phyloP scores from a whole-genome alignment of 2,329 filamentous ascomycete genomes.

The Apiospora kogelbergensis region DNA sequence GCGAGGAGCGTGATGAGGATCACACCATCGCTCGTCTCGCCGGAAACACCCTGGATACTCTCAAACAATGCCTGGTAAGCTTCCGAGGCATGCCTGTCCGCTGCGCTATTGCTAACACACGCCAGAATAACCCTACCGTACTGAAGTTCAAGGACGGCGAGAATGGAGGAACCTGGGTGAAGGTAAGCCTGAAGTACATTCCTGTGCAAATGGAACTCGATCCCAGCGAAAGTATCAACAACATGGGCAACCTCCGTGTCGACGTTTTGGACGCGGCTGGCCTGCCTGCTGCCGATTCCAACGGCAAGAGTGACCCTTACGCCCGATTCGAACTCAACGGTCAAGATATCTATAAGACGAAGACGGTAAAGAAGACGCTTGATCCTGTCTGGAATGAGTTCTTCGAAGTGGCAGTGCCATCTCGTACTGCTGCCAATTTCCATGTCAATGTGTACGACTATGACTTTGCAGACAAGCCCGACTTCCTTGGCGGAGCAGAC shows the following conservation, averaged over 20 bases:
- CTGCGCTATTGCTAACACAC: constrained; percentile 17
- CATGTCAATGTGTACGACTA: constrained; percentile 86
- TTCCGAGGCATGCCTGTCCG: neutral
- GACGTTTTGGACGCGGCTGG: constrained; percentile 84
- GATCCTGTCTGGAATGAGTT: constrained; percentile 95
- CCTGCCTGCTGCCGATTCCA: constrained; percentile 90
- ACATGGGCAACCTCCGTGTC: constrained; percentile 94
- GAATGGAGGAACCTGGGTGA: constrained; percentile 75
- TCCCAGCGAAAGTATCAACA: constrained; percentile 96
- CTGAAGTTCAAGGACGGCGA: constrained; percentile 78
- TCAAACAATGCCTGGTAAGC: constrained; percentile 82
- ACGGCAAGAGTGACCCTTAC: constrained; percentile 96
- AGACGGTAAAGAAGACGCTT: constrained; percentile 94
- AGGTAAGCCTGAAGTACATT: constrained; percentile 91
- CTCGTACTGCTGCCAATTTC: constrained; percentile 82
- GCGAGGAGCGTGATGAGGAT: constrained; percentile 66
- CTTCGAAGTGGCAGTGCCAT: constrained; percentile 82
- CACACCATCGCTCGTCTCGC: constrained; percentile 78
- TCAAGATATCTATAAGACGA: constrained; percentile 90
- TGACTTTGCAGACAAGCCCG: constrained; percentile 94
- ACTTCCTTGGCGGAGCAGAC: constrained; percentile 75
- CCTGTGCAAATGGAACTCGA: constrained; percentile 93
- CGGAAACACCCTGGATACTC: constrained; percentile 81
- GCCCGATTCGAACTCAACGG: constrained; percentile 92
- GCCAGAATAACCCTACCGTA: constrained; percentile 84